A percentile compares a stretch with the other conserved stretches of the same genome.
phyloP scores from a whole-genome alignment of 331 rosid genomes.

The Prunus yedoensis region DNA sequence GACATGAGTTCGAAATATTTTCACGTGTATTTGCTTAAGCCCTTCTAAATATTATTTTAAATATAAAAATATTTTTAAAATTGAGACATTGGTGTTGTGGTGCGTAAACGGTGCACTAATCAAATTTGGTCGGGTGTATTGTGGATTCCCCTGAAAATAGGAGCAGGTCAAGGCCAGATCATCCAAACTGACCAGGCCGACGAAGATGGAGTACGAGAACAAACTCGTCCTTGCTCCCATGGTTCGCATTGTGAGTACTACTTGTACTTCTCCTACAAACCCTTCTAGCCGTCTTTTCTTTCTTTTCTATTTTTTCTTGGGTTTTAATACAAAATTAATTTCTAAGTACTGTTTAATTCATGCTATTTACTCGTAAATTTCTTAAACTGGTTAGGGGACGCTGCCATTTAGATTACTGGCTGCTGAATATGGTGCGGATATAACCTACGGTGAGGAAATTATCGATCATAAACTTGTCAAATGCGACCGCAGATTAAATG shows the following conservation, averaged over 20 bases:
- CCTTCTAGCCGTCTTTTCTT: neutral
- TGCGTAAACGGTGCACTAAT: neutral
- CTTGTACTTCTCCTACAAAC: neutral
- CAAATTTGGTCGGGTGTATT: neutral
- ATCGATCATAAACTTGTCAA: slow-evolving; percentile 79
- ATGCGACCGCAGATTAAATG: slow-evolving; percentile 80
- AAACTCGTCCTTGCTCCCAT: slow-evolving; percentile 87
- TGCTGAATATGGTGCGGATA: slow-evolving; percentile 83
- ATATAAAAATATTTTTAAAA: neutral
- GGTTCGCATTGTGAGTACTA: slow-evolving; percentile 86
- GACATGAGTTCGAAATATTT: too few relatives aligned
- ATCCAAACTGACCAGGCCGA: neutral
- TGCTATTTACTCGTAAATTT: neutral
- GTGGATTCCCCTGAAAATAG: neutral
- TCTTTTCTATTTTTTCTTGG: neutral
- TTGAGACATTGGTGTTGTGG: neutral
- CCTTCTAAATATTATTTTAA: too few relatives aligned
- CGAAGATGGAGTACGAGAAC: slow-evolving; percentile 71
- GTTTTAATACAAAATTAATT: neutral
- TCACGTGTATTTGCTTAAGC: too few relatives aligned
- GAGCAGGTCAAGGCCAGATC: neutral
- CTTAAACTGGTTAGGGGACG: slow-evolving; percentile 58
- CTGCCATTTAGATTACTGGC: slow-evolving; percentile 82
- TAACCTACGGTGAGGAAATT: slow-evolving; percentile 81
- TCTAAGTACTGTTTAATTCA: neutral